Evolutionary conservation across 2,329 filamentous ascomycete species (phyloP).

Genomic region (Xylaria polymorpha): DNA sequence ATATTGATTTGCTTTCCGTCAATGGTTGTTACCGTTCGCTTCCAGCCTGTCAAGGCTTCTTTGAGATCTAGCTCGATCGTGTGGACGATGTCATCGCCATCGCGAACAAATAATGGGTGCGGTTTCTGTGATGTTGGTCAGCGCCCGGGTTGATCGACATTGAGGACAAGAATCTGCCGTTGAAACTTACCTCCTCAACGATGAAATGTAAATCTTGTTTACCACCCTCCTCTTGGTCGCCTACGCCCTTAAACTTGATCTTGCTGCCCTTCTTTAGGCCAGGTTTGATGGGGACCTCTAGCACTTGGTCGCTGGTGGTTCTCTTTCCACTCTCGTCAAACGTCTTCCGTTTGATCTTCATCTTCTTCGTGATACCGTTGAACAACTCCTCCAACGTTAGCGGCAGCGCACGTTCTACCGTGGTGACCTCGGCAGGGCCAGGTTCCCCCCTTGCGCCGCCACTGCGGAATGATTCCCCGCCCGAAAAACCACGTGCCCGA

Average conservation of each 20-base stretch:
- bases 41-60: constrained; percentile 95
- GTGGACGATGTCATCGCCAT: constrained; percentile 86
- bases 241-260: constrained; percentile 98
- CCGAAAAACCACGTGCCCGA: constrained; percentile 57
- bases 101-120: constrained; percentile 84
- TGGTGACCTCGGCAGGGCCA: constrained; percentile 88
- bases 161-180: background rate
- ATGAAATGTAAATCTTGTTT: constrained; percentile 97
- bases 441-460: constrained; percentile 52
- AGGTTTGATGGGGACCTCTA: constrained; percentile 95
- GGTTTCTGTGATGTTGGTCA: constrained; percentile 75
- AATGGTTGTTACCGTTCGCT: constrained; percentile 89
- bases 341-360: constrained; percentile 97
- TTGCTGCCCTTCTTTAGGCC: constrained; percentile 97
- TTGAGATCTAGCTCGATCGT: constrained; percentile 87
- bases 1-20: constrained; percentile 87
- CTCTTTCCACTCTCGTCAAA: constrained; percentile 89
- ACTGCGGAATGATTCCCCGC: constrained; percentile 46
- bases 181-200: constrained; percentile 81
- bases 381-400: constrained; percentile 90
- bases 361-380: constrained; percentile 90
- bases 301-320: constrained; percentile 85
- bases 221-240: constrained; percentile 95
- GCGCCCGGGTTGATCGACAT: constrained; percentile 36
- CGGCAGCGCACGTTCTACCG: constrained; percentile 85